Base-by-base conservation (phyloP, 2,329 filamentous ascomycete genomes). In the Polytolypa hystricis region DNA sequence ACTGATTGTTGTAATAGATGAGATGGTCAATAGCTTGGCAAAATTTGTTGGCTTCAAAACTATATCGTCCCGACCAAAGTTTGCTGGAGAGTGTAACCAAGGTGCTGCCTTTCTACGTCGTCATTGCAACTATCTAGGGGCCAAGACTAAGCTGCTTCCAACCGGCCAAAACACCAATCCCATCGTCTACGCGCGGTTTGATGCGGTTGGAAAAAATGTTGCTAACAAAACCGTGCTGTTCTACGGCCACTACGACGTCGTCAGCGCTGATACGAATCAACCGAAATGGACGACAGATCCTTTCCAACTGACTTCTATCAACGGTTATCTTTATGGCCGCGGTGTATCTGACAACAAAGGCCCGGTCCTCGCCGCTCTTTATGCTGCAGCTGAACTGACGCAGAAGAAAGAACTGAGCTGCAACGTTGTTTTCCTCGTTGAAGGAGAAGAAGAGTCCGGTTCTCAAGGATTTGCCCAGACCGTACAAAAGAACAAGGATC, bases 261-360 rank as follows among this genome's bases (percentile, higher is more conserved):
- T 98, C 3, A 75, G 86, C 1, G 91, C 91, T 0, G 85, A 94
- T 47, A 79, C 81, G 25, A 82, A 82, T 44, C 77, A 80, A 39
- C 74, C 75, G 25, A 89, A 84, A 47, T 98, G 91, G 91, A 71
- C 75, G 26, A 78, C 77, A 2, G 84, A 96, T 44, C 93, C 91
- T 0, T 98, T 96, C 55, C 71, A 79, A n/a, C 71, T 96, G 52
- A 81, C 81, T 34, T 91, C 91, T 3, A 76, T 85, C 38, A 87
- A 94, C 49, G 89, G 91, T 0, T 96, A 89, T 55, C 67, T 96
- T 2, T 96, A 98, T 46, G 91, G 91, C 2, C 82, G 91, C 49
- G 91, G 91, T n/a, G 84, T 93, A 10, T 93, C 86, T 32, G 91
- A 98, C 58, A 96, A 98, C 64, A 98, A 98, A 58, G 91, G 93